Conservation (phyloP, 2,329 filamentous ascomycete genomes). For the Neopestalotiopsis rosae region DNA sequence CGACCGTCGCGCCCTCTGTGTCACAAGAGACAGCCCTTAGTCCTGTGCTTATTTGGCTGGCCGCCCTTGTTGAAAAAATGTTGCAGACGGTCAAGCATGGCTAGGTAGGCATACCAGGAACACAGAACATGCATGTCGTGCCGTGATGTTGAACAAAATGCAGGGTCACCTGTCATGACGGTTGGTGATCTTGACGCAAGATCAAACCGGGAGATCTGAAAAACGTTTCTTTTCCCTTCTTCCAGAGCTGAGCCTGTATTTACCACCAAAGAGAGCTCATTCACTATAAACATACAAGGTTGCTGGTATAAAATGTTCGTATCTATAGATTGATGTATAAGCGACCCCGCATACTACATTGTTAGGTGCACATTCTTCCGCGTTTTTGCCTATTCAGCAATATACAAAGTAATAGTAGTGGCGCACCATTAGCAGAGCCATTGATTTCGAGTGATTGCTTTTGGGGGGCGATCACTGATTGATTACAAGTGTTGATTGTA, state of each 20-base stretch:
- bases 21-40: not conserved
- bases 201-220: conserved; percentile 8
- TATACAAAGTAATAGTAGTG: too few species aligned
- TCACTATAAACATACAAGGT: not conserved
- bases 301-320: not conserved
- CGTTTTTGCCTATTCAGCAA: too few species aligned
- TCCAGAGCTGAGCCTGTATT: not conserved
- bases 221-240: conserved; percentile 3
- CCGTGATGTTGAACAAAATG: conserved; percentile 2
- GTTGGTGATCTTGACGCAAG: conserved; percentile 10
- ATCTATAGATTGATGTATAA: too few species aligned
- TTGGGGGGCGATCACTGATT: too few species aligned
- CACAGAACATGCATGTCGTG: not conserved
- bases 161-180: conserved; percentile 10
- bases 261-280: not conserved
- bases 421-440: too few species aligned
- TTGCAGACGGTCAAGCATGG: not conserved
- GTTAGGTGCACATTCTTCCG: too few species aligned
- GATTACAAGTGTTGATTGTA: not conserved
- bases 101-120: not conserved
- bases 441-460: too few species aligned
- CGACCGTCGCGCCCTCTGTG: not conserved
- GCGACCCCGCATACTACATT: too few species aligned
- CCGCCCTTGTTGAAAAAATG: not conserved
- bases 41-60: not conserved